Evolutionary conservation across 2,329 filamentous ascomycete genomes (phyloP).

Genomic region (Dactylonectria estremocensis): DNA sequence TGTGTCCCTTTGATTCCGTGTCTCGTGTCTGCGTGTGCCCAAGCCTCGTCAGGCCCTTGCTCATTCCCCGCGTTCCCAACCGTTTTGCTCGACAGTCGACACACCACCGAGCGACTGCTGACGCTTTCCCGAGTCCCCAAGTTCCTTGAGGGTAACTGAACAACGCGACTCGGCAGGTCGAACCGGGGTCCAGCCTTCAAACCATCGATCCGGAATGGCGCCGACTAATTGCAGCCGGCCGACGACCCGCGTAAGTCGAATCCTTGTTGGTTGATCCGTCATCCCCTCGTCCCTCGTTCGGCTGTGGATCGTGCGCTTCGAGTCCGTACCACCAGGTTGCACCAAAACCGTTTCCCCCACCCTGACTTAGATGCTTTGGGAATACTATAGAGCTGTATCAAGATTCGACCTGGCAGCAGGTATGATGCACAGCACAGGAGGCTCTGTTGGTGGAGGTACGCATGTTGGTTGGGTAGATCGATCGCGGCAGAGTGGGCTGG

Average conservation of each 20-base stretch:
- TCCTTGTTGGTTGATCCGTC: slow-evolving; percentile 23
- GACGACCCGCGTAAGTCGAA: slow-evolving; percentile 38
- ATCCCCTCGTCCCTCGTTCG: slow-evolving; percentile 7
- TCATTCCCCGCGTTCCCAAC: slow-evolving; percentile 3
- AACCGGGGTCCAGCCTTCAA: slow-evolving; percentile 20
- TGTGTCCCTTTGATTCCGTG: neutral
- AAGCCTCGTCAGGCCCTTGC: slow-evolving; percentile 14
- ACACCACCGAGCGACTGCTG: slow-evolving; percentile 26
- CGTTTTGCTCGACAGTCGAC: neutral
- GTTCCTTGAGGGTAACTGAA: neutral
- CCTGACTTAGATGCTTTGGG: slow-evolving; percentile 2
- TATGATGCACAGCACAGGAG: slow-evolving; percentile 14
- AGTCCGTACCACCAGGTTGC: slow-evolving; percentile 3
- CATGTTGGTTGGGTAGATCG: neutral
- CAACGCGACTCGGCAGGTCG: slow-evolving; percentile 26
- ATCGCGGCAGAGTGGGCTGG: slow-evolving; percentile 16
- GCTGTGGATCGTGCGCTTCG: slow-evolving; percentile 1
- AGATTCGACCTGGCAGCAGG: slow-evolving; percentile 5
- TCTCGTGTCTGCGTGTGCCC: slow-evolving; percentile 15
- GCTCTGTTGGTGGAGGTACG: neutral
- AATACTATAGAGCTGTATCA: slow-evolving; percentile 13
- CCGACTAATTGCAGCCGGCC: slow-evolving; percentile 25
- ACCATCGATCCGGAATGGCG: slow-evolving; percentile 34
- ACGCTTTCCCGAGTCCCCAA: neutral
- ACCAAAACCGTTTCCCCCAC: slow-evolving; percentile 11